Percentiles rank a stretch among this genome's conserved stretches.
phyloP scores from a whole-genome alignment of 257 asterid species.

The Jacaranda copaia region DNA sequence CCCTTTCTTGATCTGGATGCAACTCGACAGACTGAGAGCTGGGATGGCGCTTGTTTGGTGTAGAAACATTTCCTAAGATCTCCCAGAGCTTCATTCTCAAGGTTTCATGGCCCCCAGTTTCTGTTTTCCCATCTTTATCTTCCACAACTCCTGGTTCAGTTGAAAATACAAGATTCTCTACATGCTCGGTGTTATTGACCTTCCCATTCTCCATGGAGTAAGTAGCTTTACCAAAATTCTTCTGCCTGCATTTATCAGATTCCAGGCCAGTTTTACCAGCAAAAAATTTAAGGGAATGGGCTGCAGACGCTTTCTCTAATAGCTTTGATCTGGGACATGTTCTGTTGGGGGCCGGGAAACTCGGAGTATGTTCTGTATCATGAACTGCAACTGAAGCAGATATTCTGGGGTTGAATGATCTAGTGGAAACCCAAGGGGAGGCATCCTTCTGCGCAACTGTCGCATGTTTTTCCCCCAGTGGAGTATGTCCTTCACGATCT shows the following conservation, averaged over 20 bases:
- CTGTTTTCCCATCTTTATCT: conserved; percentile 47
- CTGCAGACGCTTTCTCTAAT: conserved; percentile 51
- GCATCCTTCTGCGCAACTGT: conserved; percentile 46
- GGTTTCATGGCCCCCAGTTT: conserved; percentile 60
- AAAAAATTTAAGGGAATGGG: conserved; percentile 50
- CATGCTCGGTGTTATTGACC: conserved; percentile 43
- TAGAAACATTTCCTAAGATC: conserved; percentile 68
- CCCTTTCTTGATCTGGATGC: conserved; percentile 45
- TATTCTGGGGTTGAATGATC: conserved; percentile 49
- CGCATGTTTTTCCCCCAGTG: conserved; percentile 47
- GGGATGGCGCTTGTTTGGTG: conserved; percentile 56
- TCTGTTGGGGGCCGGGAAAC: conserved; percentile 43
- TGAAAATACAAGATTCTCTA: conserved; percentile 41
- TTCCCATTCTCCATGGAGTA: conserved; percentile 43
- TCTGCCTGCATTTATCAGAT: conserved; percentile 39
- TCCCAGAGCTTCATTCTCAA: conserved; percentile 81
- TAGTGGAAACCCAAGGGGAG: conserved; percentile 72
- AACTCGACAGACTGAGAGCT: conserved; percentile 41
- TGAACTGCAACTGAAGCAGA: conserved; percentile 50
- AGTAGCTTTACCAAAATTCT: conserved; percentile 30
- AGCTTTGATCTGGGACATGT: conserved; percentile 42
- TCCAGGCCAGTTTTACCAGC: conserved; percentile 43
- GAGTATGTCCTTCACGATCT: conserved; percentile 41
- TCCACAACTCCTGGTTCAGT: conserved; percentile 49
- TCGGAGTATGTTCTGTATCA: conserved; percentile 48